Base-by-base conservation (phyloP, 805 yeast genomes). In the Lipomyces lipofer region DNA sequence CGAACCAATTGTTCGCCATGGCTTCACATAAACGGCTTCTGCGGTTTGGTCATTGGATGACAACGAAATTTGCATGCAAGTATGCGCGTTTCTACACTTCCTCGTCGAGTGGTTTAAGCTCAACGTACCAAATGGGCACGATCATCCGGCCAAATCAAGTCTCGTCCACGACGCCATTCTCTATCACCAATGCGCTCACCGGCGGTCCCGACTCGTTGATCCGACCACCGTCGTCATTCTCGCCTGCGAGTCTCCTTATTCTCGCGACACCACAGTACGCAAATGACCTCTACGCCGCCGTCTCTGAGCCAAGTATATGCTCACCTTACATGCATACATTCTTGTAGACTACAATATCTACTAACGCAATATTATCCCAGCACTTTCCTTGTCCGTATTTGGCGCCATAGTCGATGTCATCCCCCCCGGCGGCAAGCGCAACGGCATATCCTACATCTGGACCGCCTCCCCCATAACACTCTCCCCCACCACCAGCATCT, bases 211-310 rank as follows among this genome's bases (percentile, higher is more conserved):
- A 49, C n/a, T 12, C 49, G 25, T 30, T 47, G 3, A 30, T 52
- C 7, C 49, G 33, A 42, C 53, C 36, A 4, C 55, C 54, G n/a
- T 32, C 29, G 40, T n/a, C n/a, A n/a, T 56, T 56, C 27, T 15
- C 21, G 15, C 56, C 60, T 2, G 46, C 25, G n/a, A 44, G 60
- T 7, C 25, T 69, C 15, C 39, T 72, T 2, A 60, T 69, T 3
- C 66, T 71, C 4, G 67, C 65, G 4, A 70, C 75, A 15, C 73
- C 75, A 10, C 65, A 66, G 46, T 60, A 68, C 32, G 71, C 74
- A 12, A 30, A 51, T 8, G 67, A 69, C 39, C 54, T 72, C 38
- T 58, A 55, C 43, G 29, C 24, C 29, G 39, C 57, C 13, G 35
- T 56, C 4, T 42, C 61, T 7, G 52, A 45, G 40, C 32, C 24